A percentile compares a stretch with the other conserved stretches of the same genome.
phyloP scores from a whole-genome alignment of 1,139 yeast species.

The Geotrichum reessii region DNA sequence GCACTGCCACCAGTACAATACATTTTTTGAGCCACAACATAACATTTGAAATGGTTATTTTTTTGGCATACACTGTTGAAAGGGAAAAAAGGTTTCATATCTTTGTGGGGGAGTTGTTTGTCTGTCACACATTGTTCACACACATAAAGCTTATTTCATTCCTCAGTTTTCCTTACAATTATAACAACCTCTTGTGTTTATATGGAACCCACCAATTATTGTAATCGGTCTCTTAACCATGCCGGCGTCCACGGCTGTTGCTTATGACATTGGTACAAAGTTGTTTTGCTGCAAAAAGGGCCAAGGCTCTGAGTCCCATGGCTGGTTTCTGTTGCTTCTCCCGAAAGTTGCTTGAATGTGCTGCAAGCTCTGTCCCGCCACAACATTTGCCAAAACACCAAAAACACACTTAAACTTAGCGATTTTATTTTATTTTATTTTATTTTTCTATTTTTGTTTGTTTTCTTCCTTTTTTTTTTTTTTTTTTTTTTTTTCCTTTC shows the following conservation, averaged over 20 bases:
- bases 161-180: neutral
- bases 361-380: constrained; percentile 5
- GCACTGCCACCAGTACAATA: neutral
- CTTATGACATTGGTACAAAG: too few species aligned
- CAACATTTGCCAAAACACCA: neutral
- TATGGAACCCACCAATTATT: neutral
- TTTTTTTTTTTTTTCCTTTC: neutral
- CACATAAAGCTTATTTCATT: too few species aligned
- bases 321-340: neutral
- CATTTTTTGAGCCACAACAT: neutral
- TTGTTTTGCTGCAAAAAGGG: too few species aligned
- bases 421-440: neutral
- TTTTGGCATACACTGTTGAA: too few species aligned
- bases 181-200: neutral
- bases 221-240: neutral
- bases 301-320: neutral
- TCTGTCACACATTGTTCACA: neutral
- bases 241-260: too few species aligned
- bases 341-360: neutral
- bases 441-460: neutral
- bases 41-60: too few species aligned
- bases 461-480: neutral
- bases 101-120: neutral
- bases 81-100: too few species aligned
- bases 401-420: neutral